Percentiles rank a stretch among this genome's conserved stretches.
These are phyloP conservation scores for Penicillium sp. DNA, from an alignment of 2,329 filamentous ascomycete genomes.

Conservation along the genomic window DNA sequence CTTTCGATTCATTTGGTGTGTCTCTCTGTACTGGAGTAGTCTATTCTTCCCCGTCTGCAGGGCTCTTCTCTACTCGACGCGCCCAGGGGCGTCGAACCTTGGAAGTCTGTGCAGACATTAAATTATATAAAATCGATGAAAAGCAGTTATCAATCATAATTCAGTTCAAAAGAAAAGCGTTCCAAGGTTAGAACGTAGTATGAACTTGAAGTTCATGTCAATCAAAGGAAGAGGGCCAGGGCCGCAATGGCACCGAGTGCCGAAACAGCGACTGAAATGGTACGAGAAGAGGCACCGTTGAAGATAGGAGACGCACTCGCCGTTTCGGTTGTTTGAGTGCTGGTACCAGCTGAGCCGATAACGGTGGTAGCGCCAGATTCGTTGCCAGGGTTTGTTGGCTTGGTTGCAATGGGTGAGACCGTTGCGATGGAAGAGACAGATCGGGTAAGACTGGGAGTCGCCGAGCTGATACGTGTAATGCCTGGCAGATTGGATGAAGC, in stretches of 20 bases:
- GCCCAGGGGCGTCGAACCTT: too few relatives aligned
- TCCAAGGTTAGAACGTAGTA: background rate
- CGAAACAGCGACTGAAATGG: background rate
- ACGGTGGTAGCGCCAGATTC: background rate
- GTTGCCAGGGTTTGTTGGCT: background rate
- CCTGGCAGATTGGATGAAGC: background rate
- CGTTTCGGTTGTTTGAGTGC: background rate
- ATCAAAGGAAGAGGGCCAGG: constrained; percentile 1
- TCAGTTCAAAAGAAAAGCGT: background rate
- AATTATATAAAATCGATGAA: background rate
- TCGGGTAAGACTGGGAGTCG: background rate
- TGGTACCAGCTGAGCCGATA: background rate
- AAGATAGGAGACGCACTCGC: background rate
- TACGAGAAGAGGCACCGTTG: background rate
- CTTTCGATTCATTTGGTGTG: constrained; percentile 1
- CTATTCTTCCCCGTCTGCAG: too few relatives aligned
- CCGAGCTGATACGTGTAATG: background rate
- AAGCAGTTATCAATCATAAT: background rate
- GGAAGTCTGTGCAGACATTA: too few relatives aligned
- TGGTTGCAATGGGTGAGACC: background rate
- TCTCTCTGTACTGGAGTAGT: background rate
- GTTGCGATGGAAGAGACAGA: background rate
- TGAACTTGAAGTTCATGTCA: background rate
- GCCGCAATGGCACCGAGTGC: background rate
- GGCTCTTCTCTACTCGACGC: too few relatives aligned